phyloP scores from a whole-genome alignment of 2,329 filamentous ascomycete genomes.

The Fusarium sp. region DNA sequence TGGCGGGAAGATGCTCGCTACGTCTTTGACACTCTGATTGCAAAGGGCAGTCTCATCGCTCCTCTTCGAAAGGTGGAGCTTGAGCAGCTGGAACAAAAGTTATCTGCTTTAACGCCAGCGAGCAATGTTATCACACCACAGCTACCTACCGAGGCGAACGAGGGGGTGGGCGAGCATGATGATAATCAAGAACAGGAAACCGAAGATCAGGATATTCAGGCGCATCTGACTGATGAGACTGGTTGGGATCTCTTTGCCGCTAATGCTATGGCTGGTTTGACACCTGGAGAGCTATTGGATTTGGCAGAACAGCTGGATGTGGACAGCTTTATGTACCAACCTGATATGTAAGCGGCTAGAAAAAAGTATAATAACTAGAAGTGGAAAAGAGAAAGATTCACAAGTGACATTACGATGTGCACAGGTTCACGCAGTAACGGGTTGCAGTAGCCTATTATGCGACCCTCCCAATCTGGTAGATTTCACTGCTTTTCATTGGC shows the following conservation, averaged over 20 bases:
- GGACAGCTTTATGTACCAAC: conserved; percentile 40
- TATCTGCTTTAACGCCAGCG: conserved; percentile 52
- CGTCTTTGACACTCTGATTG: conserved; percentile 55
- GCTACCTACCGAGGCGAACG: neutral
- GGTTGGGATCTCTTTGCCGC: conserved; percentile 52
- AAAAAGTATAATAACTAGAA: no score
- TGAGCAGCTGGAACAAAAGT: conserved; percentile 53
- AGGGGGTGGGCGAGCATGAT: neutral
- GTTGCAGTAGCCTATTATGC: no score
- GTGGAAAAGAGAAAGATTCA: no score
- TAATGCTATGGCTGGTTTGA: conserved; percentile 50
- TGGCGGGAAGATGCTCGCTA: conserved; percentile 54
- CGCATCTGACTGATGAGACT: conserved; percentile 29
- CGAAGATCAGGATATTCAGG: neutral
- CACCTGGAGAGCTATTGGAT: conserved; percentile 50
- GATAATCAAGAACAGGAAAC: fast-evolving
- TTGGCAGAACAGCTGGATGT: conserved; percentile 50
- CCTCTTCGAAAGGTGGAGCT: conserved; percentile 55
- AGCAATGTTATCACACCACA: conserved; percentile 15
- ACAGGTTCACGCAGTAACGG: no score
- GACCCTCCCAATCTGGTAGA: no score
- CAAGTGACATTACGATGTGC: no score
- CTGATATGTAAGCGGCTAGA: conserved; percentile 31
- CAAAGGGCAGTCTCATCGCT: conserved; percentile 55
- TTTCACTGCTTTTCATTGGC: no score